phyloP scores from a whole-genome alignment of 2,329 filamentous ascomycete species.

The Domatiomyces catenatus region DNA sequence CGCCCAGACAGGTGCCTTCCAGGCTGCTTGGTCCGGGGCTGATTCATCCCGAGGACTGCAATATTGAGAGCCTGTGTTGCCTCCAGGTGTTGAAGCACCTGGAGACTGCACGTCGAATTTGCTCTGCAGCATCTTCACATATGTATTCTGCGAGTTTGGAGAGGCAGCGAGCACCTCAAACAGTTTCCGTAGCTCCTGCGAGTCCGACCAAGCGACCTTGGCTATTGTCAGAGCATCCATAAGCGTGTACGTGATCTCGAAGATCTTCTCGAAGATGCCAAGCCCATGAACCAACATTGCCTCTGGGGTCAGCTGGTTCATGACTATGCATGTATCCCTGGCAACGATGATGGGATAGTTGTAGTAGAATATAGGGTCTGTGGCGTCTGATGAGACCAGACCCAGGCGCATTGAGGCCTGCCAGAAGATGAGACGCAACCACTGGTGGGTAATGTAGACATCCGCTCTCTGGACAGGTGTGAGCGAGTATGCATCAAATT shows the following conservation, averaged over 20 bases:
- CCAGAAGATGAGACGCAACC: conserved; percentile 58
- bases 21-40: neutral
- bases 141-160: conserved; percentile 15
- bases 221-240: conserved; percentile 17
- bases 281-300: conserved; percentile 16
- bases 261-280: conserved; percentile 16
- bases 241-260: conserved; percentile 15
- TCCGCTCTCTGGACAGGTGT: conserved; percentile 53
- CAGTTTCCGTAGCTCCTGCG: conserved; percentile 12
- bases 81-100: neutral
- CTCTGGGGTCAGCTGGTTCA: conserved; percentile 8
- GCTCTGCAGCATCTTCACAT: conserved; percentile 16
- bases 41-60: neutral
- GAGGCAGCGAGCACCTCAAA: conserved; percentile 15
- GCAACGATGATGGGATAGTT: conserved; percentile 49
- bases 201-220: conserved; percentile 13
- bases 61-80: neutral
- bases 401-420: conserved; percentile 53
- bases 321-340: conserved; percentile 34
- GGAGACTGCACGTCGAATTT: conserved; percentile 10
- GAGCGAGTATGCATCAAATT: conserved; percentile 22
- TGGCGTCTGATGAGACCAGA: conserved; percentile 43
- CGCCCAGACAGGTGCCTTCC: neutral
- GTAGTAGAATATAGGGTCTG: conserved; percentile 46
- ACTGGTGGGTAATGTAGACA: conserved; percentile 52